Conservation (phyloP, 495 filamentous ascomycete species). For the Staphylotrichum tortipilum region DNA sequence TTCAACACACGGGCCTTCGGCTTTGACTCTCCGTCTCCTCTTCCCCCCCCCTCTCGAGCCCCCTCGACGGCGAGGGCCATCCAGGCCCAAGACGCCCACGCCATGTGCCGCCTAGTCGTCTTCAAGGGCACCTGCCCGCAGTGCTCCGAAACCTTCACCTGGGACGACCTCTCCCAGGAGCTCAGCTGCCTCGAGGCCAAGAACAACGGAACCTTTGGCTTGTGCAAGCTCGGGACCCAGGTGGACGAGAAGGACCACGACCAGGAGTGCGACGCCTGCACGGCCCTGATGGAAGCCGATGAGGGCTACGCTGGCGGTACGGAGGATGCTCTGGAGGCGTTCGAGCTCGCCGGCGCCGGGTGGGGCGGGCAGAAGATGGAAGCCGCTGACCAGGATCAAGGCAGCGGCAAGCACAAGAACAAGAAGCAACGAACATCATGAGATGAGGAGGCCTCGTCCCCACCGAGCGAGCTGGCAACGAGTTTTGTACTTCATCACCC, state of each 20-base stretch:
- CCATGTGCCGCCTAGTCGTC: constrained; percentile 29
- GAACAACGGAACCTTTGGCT: constrained; percentile 27
- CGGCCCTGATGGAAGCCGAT: constrained; percentile 19
- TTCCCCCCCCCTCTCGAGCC: not conserved
- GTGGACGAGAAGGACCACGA: constrained; percentile 27
- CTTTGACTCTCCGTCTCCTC: not conserved
- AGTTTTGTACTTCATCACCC: too few relatives aligned
- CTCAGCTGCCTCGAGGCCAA: constrained; percentile 32
- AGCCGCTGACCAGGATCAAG: constrained; percentile 12
- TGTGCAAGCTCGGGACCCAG: constrained; percentile 21
- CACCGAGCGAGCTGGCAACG: not conserved
- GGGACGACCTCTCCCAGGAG: constrained; percentile 27
- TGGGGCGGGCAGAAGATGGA: not conserved
- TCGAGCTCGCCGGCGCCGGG: not conserved
- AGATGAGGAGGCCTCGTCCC: constrained; percentile 10
- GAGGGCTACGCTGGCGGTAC: constrained; percentile 27
- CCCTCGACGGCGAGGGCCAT: not conserved
- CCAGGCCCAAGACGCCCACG: not conserved
- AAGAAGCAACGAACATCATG: constrained; percentile 18
- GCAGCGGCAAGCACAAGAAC: constrained; percentile 10
- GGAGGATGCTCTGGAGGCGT: constrained; percentile 9
- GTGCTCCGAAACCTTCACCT: constrained; percentile 19
- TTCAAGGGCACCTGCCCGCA: constrained; percentile 27
- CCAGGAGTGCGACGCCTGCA: constrained; percentile 30
- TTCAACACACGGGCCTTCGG: not conserved